Evolutionary conservation across 2,329 filamentous ascomycete genomes (phyloP), one percentile per base, ranked within the genome.

Genomic region (Aspergillus sp.): DNA sequence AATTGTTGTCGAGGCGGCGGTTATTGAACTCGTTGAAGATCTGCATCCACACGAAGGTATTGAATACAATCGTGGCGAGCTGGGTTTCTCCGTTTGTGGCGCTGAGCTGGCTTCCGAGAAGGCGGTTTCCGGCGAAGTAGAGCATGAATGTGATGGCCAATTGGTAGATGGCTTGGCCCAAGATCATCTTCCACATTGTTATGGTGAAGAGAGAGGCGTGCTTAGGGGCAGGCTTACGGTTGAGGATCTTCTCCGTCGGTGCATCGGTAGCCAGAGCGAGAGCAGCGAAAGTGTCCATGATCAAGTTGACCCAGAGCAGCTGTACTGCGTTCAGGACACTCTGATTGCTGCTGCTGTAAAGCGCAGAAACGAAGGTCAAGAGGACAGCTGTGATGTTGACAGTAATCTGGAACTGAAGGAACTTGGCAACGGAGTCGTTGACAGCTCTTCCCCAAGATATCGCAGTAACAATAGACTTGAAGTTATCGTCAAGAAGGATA

Each of bases 131-230:
- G 27, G 80, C 88, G 58, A 90, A 97, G 72, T 90, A 90, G 20
- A 96, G 78, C 52, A 91, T 76, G 56, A 96, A 85, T 0, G 90
- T 86, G 19, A 84, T 81, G 4, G 76, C 75, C 0, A 97, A 81
- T 67, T 97, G 90, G 68, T 93, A 97, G 49, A 95, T 77, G 1
- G 90, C 83, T 67, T 97, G 90, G 2, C 90, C 91, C 41, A 95
- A 79, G 53, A 97, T 96, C 91, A 97, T 97, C 77, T 97, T 97
- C 91, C 91, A 95, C 91, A 97, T 97, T 15, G 86, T 90, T 30
- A 85, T 75, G 1, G 90, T 94, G 58, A 97, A 93, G 5, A 91
- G 74, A 1, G 85, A 77, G 5, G 85, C 84, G 25, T 80, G 84
- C 62, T 89, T 90, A 2, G 83, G 79, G 49, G 88, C 82, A 1